These are phyloP conservation scores for Setaria viridis DNA, from an alignment of 202 grass and related monocot genomes.

Conservation along the genomic window DNA sequence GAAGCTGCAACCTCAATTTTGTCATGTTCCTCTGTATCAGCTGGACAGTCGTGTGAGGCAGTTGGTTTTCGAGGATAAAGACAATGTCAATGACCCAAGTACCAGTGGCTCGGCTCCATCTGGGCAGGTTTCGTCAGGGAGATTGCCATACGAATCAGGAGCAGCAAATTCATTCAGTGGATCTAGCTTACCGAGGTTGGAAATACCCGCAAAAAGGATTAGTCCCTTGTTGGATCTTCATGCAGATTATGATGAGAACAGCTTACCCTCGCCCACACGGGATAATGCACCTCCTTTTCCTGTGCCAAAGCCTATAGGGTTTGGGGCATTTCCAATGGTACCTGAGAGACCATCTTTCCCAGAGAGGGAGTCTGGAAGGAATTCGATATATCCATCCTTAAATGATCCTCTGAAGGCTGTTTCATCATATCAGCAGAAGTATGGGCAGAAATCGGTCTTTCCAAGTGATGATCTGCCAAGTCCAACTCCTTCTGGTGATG, in stretches of 20 bases:
- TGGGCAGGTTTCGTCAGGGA: conserved; percentile 55
- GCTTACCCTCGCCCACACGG: conserved; percentile 86
- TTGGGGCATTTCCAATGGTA: conserved; percentile 52
- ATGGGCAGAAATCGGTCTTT: conserved; percentile 62
- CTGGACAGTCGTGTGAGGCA: conserved; percentile 74
- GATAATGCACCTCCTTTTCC: conserved; percentile 60
- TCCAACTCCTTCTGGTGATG: conserved; percentile 85
- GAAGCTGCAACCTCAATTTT: conserved; percentile 34
- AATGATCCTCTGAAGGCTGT: conserved; percentile 85
- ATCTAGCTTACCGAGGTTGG: conserved; percentile 54
- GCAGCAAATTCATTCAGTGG: conserved; percentile 49
- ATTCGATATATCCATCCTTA: conserved; percentile 52
- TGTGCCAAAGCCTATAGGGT: conserved; percentile 71
- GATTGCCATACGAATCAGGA: conserved; percentile 40
- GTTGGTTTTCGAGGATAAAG: conserved; percentile 74
- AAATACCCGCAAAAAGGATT: conserved; percentile 64
- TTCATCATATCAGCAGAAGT: conserved; percentile 85
- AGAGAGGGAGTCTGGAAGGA: conserved; percentile 43
- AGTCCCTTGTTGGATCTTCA: conserved; percentile 94
- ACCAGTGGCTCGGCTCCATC: conserved; percentile 31
- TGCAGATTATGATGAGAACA: conserved; percentile 92
- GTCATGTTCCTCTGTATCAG: conserved; percentile 58
- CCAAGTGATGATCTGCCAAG: conserved; percentile 81
- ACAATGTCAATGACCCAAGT: conserved; percentile 42
- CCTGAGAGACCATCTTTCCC: conserved; percentile 37